Evolutionary conservation across 148 eudicot species (phyloP).

Genomic region (Rhododendron mucronatum): DNA sequence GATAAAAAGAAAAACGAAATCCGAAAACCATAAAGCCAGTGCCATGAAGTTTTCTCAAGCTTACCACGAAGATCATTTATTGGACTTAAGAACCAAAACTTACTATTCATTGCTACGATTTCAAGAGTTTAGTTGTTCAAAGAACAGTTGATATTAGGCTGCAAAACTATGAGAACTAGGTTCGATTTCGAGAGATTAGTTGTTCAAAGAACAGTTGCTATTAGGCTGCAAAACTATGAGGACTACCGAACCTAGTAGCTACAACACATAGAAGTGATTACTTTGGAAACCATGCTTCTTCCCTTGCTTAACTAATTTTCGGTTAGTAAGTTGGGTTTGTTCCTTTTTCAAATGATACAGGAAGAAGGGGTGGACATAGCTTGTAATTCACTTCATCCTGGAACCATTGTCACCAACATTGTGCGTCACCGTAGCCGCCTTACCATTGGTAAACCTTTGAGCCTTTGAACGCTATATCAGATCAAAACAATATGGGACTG

Average conservation of each 20-base stretch:
- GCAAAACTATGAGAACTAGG: neutral
- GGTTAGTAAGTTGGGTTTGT: neutral
- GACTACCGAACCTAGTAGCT: neutral
- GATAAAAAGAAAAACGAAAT: neutral
- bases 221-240: neutral
- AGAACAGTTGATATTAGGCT: neutral
- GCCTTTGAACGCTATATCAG: neutral
- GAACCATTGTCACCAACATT: slow-evolving; percentile 48
- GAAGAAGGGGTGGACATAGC: slow-evolving; percentile 51
- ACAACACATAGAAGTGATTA: neutral
- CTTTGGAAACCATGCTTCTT: too few species aligned
- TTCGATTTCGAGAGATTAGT: neutral
- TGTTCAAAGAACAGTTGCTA: neutral
- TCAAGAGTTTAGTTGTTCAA: neutral
- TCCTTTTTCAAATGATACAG: slow-evolving; percentile 22
- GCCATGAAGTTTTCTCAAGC: neutral
- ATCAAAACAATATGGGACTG: too few species aligned
- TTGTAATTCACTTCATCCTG: slow-evolving; percentile 70
- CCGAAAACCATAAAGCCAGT: neutral
- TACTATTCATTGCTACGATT: neutral
- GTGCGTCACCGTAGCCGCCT: slow-evolving; percentile 32
- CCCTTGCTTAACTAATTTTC: too few species aligned
- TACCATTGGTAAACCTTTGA: slow-evolving; percentile 29
- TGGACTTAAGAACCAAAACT: neutral
- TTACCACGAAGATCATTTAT: neutral